Percentiles rank a stretch among this genome's conserved stretches.
Evolutionary conservation across 2,329 filamentous ascomycete species (phyloP).

Genomic region (Nothopassalora personata): DNA sequence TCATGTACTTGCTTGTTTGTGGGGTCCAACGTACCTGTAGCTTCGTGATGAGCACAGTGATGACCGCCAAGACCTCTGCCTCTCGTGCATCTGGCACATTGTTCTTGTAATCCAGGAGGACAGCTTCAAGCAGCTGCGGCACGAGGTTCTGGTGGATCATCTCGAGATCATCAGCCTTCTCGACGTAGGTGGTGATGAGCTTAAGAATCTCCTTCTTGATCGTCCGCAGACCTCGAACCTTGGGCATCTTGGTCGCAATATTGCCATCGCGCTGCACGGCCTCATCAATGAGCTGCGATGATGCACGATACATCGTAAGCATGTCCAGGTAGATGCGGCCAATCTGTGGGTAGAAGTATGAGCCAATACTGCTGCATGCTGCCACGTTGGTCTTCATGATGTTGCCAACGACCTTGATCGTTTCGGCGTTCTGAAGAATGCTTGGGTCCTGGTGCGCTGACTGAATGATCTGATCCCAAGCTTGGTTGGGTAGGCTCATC

Average conservation of each 20-base stretch:
- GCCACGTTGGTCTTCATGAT: slow-evolving; percentile 99
- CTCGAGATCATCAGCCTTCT: slow-evolving; percentile 93
- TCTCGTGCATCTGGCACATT: slow-evolving; percentile 95
- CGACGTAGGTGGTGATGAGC: slow-evolving; percentile 94
- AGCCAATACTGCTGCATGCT: slow-evolving; percentile 92
- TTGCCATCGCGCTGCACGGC: slow-evolving; percentile 81
- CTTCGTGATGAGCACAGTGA: slow-evolving; percentile 96
- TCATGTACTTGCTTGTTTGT: slow-evolving; percentile 48
- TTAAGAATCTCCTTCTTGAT: slow-evolving; percentile 99
- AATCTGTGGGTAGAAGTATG: slow-evolving; percentile 97
- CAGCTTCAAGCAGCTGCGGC: slow-evolving; percentile 87
- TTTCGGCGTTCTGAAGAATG: slow-evolving; percentile 85
- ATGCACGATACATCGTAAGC: slow-evolving; percentile 97
- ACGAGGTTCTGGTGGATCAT: slow-evolving; percentile 92
- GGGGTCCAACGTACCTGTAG: slow-evolving; percentile 74
- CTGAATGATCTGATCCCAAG: slow-evolving; percentile 93
- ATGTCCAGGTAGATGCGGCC: slow-evolving; percentile 97
- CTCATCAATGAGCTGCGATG: slow-evolving; percentile 93
- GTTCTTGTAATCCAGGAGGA: slow-evolving; percentile 91
- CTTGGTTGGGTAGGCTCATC: slow-evolving; percentile 88
- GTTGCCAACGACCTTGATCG: slow-evolving; percentile 97
- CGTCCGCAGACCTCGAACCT: slow-evolving; percentile 86
- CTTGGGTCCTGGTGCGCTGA: slow-evolving; percentile 78
- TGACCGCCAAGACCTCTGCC: slow-evolving; percentile 92
- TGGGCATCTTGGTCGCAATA: slow-evolving; percentile 94